Evolutionary conservation across 2,329 filamentous ascomycete species (phyloP), one percentile per base, ranked within the genome.

Genomic region (Fonsecaea nubica): DNA sequence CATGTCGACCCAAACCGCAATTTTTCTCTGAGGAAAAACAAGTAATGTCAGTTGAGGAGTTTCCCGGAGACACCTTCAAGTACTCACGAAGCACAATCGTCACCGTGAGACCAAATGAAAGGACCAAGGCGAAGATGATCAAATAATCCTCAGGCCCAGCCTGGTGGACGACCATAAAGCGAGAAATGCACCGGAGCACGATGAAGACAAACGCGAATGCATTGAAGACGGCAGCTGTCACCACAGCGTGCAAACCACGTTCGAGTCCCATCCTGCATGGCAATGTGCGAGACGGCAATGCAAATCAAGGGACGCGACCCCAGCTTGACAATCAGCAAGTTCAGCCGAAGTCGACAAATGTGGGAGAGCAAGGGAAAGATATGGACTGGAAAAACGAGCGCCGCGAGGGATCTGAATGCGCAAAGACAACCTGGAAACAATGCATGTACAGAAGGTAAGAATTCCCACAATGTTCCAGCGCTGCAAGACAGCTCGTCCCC

Each of bases 221-320:
- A 38, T 60, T 69, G 53, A 69, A 65, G 12, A 62, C 65, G 1
- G 38, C 40, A n/a, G 67, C 60, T 50, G 67, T 69, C 40, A 67
- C 67, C 18, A 69, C 64, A 36, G 67, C 62, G 53, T 69, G 61
- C 62, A 62, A 63, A n/a, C 67, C 67, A 62, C 67, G 64, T 15
- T 64, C 62, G 21, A 65, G 55, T 35, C 58, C 66, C 66, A 68
- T 68, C 18, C 45, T 58, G 50, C 15, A 10, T 57, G 33, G 21
- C 18, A 6, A 33, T 63, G 18, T 53, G 21, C 8, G 18, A 18
- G 36, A 38, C 15, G 25, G 35, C 38, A 36, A 21, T 60, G 58
- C 40, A 32, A 13, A 15, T 33, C 25, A 50, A 8, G 42, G 3
- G 3, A 32, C 30, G 30, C 30, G 30, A 32, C 30, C 9, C 25